Evolutionary conservation across 1,284 basidiomycete species (phyloP), one percentile per base, ranked within the genome.

Genomic region (Nidula niveotomentosa): DNA sequence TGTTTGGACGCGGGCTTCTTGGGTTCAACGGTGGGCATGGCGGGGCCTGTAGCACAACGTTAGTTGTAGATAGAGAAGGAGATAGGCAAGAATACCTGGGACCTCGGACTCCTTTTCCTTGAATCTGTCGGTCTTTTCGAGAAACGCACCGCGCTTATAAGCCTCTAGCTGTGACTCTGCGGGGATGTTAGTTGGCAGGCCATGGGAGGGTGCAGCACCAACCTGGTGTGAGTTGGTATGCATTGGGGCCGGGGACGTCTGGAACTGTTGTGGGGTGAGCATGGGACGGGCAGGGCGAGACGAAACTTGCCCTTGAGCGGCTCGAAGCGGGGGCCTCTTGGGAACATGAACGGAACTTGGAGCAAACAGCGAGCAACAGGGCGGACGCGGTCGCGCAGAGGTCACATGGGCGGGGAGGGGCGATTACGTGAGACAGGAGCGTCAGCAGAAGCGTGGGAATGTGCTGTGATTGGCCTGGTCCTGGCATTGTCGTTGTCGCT

Each of bases 101-200:
- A 67, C 62, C 7, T 79, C 73, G 0, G 71, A 67, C 6, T 64
- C 59, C 53, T 74, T 76, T 18, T 80, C 74, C 56, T 77, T 57
- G 63, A 83, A 83, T 3, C 82, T 71, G 48, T 79, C 76, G 3
- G 78, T 68, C 60, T 81, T 83, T 67, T 84, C 82, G 1, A 83
- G 67, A 57, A 84, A 80, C 23, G 80, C 80, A 1, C 81, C 80
- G 13, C 75, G 75, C 62, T 84, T 85, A 62, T 84, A 80, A 8
- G 72, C 64, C 43, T 83, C 79, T 15, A 73, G 69, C 18, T 74
- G 70, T 10, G 77, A 75, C 36, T 76, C 78, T 78, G 51, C 45
- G 13, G 35, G 39, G 50, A 10, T 47, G 37, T 17, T 10, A 51
- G 43, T 35, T 43, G 17, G 51, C 39, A 49, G 4, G 17, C 8